Evolutionary conservation across 257 asterid species (phyloP).

Genomic region (Salvia miltiorrhiza): DNA sequence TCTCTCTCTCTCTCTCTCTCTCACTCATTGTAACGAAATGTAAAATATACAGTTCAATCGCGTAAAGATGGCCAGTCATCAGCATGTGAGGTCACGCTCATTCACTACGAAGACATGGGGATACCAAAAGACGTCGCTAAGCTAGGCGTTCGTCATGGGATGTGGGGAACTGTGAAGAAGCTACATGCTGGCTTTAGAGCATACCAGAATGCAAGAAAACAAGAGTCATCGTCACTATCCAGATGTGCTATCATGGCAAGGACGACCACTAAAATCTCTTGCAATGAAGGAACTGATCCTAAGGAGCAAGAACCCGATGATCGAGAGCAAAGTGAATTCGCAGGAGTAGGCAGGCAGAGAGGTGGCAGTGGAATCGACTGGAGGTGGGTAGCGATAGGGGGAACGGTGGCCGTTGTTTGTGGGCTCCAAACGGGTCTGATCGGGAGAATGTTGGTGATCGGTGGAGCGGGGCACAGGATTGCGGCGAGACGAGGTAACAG

Average conservation of each 20-base stretch:
- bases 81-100: conserved; percentile 80
- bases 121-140: conserved; percentile 93
- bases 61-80: conserved; percentile 65
- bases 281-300: conserved; percentile 20
- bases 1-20: background rate
- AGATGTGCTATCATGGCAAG: conserved; percentile 54
- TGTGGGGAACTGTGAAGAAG: conserved; percentile 99
- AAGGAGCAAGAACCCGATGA: conserved; percentile 29
- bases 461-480: conserved; percentile 77
- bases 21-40: background rate
- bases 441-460: conserved; percentile 62
- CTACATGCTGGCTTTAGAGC: conserved; percentile 78
- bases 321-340: conserved; percentile 30
- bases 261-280: conserved; percentile 37
- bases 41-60: conserved; percentile 51
- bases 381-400: conserved; percentile 73
- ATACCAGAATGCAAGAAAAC: conserved; percentile 53
- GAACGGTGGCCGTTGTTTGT: conserved; percentile 58
- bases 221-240: conserved; percentile 35
- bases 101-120: conserved; percentile 97
- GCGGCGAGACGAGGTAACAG: conserved; percentile 44
- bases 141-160: conserved; percentile 91
- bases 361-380: conserved; percentile 44
- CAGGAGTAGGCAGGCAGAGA: conserved; percentile 15
- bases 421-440: conserved; percentile 68